Base-by-base conservation (phyloP, 2,329 filamentous ascomycete species). In the Paradendryphiella salina region DNA sequence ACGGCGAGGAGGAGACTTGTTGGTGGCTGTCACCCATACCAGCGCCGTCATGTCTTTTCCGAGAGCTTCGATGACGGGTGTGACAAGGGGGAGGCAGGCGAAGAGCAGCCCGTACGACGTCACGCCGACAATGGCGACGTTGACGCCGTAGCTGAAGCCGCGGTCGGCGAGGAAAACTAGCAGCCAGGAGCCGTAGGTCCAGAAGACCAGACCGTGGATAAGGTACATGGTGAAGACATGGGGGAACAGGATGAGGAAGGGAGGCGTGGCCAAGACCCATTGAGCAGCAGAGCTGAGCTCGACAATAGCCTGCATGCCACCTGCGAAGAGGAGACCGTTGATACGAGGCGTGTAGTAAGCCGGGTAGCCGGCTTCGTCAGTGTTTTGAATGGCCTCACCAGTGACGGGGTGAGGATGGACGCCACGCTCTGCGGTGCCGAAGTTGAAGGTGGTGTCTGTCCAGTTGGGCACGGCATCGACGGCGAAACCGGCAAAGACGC, bases 191-290 rank as follows among this genome's bases (percentile, higher is more conserved):
- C 73, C 73, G 54, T 72, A 70, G 38, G 59, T 69, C 73, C 73
- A 76, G 76, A 82, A 68, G 62, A 80, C 51, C 61, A 79, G 44
- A 31, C 77, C 77, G 56, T 79, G 77, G 40, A 78, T 67, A 6
- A 79, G 72, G 56, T 79, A 79, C 46, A 79, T 76, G 31, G 76
- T 79, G 62, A 79, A 79, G 56, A 78, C 76, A 59, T 79, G 77
- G 4, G 77, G 77, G 61, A 79, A 79, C 14, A 79, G 60, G 36
- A 71, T 64, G 5, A 75, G 69, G 21, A 79, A 66, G 17, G 73
- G 39, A 17, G 67, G 72, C 3, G 70, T 63, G 3, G 74, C 76
- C 2, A 80, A 64, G 8, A 76, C 52, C 59, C 70, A 75, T 56
- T 80, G 77, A 1, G 76, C 55, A 31, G 63, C 49, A 18, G 68